Evolutionary conservation across 495 filamentous ascomycete species (phyloP).

Genomic region (Penicillium dipodomyicola): DNA sequence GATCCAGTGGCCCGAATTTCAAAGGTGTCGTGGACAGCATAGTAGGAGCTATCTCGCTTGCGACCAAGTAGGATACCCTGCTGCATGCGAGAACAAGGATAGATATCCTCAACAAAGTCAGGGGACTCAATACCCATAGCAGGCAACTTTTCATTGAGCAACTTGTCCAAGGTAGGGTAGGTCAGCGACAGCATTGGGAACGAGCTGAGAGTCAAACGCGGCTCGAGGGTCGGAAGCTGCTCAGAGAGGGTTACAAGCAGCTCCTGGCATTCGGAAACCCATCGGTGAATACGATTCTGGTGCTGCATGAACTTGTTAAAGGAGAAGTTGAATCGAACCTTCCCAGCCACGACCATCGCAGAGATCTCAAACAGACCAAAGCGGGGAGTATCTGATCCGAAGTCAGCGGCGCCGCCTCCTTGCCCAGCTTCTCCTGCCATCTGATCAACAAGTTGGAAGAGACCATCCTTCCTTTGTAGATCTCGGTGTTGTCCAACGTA

Average conservation of each 20-base stretch:
- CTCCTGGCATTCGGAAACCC: constrained; percentile 59
- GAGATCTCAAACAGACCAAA: constrained; percentile 67
- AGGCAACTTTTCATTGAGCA: constrained; percentile 46
- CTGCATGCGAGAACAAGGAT: constrained; percentile 67
- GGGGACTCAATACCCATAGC: constrained; percentile 45
- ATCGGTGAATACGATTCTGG: constrained; percentile 53
- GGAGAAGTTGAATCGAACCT: constrained; percentile 61
- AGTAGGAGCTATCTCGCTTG: constrained; percentile 53
- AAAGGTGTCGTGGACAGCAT: constrained; percentile 60
- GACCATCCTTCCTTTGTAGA: constrained; percentile 57
- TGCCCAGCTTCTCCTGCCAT: constrained; percentile 47
- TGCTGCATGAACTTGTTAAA: constrained; percentile 61
- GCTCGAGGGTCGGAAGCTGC: constrained; percentile 46
- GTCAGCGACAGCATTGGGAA: constrained; percentile 62
- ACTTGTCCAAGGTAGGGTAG: constrained; percentile 52
- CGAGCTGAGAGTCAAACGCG: constrained; percentile 57
- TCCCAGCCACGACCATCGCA: constrained; percentile 57
- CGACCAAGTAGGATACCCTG: constrained; percentile 64
- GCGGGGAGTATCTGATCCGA: constrained; percentile 53
- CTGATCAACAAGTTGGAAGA: constrained; percentile 57
- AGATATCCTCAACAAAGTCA: constrained; percentile 57
- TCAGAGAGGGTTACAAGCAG: constrained; percentile 51
- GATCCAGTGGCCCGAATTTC: constrained; percentile 45
- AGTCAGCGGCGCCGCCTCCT: constrained; percentile 55
- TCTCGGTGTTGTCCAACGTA: constrained; percentile 65